Conservation (phyloP, 306 rosid genomes). For the Oemleria cerasiformis region DNA sequence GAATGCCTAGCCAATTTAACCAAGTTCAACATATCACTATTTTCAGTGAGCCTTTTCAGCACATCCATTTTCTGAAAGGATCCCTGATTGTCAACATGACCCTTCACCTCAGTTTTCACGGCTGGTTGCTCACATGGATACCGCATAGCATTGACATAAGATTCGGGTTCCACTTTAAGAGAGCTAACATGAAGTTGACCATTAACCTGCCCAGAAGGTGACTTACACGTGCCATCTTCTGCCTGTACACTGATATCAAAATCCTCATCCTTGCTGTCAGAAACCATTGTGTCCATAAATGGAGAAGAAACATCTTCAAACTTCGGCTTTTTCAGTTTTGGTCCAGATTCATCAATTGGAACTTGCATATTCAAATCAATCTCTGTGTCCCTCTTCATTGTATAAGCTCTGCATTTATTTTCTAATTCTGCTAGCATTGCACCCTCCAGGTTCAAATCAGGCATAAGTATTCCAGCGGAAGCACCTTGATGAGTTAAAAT, state of each 20-base stretch:
- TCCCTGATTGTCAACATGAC: slow-evolving; percentile 34
- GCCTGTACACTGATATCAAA: slow-evolving; percentile 38
- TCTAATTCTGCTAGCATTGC: slow-evolving; percentile 45
- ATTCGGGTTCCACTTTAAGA: slow-evolving; percentile 48
- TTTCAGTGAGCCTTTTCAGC: slow-evolving; percentile 49
- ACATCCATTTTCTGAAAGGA: slow-evolving; percentile 40
- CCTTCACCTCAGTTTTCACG: slow-evolving; percentile 35
- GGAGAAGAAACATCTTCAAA: slow-evolving; percentile 53
- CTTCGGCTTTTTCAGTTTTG: slow-evolving; percentile 65
- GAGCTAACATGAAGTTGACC: slow-evolving; percentile 43
- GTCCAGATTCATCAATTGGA: slow-evolving; percentile 49
- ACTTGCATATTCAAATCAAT: slow-evolving; percentile 78
- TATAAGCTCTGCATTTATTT: slow-evolving; percentile 42
- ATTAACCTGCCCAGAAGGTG: slow-evolving; percentile 42
- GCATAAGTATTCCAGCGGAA: slow-evolving; percentile 72
- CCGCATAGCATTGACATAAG: too few relatives aligned
- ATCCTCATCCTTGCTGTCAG: slow-evolving; percentile 45
- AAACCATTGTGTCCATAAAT: slow-evolving; percentile 35
- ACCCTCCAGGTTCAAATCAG: slow-evolving; percentile 44
- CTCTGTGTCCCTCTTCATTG: slow-evolving; percentile 66
- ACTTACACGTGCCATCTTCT: slow-evolving; percentile 44
- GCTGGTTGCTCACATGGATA: slow-evolving; percentile 34
- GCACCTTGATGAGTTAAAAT: slow-evolving; percentile 93
- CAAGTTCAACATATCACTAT: slow-evolving; percentile 60
- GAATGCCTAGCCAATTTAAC: slow-evolving; percentile 81